These are phyloP conservation scores for Rhizopogon vesiculosus DNA, from an alignment of 768 basidiomycete species.

Conservation along the genomic window DNA sequence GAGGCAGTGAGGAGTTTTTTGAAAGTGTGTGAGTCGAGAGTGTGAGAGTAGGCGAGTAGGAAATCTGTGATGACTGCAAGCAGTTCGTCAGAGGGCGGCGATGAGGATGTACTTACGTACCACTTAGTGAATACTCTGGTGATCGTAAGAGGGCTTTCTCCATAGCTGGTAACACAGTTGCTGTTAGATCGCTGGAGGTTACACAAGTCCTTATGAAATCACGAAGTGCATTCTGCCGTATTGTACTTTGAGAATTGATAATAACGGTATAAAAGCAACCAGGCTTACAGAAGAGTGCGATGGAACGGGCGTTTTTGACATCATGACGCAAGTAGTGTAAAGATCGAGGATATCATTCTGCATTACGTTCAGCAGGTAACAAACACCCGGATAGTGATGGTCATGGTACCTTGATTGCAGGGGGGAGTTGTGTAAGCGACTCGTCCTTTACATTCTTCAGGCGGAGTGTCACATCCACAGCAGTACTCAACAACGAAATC, in stretches of 20 bases:
- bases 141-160: constrained; percentile 81
- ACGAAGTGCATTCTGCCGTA: constrained; percentile 42
- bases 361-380: neutral
- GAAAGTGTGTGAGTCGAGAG: constrained; percentile 44
- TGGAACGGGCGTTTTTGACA: constrained; percentile 61
- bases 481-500: constrained; percentile 58
- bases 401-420: constrained; percentile 39
- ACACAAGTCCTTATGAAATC: constrained; percentile 60
- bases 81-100: neutral
- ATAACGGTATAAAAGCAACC: constrained; percentile 3
- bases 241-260: constrained; percentile 8
- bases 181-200: constrained; percentile 43
- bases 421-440: constrained; percentile 37
- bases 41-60: constrained; percentile 47
- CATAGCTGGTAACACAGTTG: constrained; percentile 59
- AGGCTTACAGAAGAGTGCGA: constrained; percentile 51
- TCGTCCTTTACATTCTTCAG: constrained; percentile 52
- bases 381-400: neutral
- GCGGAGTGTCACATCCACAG: constrained; percentile 66
- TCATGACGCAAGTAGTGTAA: constrained; percentile 58
- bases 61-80: constrained; percentile 52
- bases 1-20: constrained; percentile 52
- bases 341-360: constrained; percentile 56
- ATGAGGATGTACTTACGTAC: constrained; percentile 33
- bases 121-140: constrained; percentile 69